Conservation (phyloP, 1,139 yeast species). For the Candida labiduridarum region DNA sequence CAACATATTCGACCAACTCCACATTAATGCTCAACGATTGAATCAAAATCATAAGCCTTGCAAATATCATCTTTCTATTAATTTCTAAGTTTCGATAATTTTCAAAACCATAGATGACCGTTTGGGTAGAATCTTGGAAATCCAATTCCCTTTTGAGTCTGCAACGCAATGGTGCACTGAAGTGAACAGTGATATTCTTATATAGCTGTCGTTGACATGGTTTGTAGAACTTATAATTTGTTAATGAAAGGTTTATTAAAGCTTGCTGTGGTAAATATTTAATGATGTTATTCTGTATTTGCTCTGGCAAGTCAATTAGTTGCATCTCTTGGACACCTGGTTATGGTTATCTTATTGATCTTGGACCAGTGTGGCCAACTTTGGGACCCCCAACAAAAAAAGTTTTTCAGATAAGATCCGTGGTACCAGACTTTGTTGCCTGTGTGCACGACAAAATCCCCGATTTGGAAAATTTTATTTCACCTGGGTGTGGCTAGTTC, state of each 20-base stretch:
- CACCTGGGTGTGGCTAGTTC: not conserved
- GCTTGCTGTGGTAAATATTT: slow-evolving; percentile 37
- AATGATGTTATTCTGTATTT: slow-evolving; percentile 18
- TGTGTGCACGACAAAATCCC: not conserved
- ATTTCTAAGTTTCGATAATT: slow-evolving; percentile 9
- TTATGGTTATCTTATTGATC: not conserved
- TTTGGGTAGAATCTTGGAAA: slow-evolving; percentile 25
- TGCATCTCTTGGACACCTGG: not conserved
- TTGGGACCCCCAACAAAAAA: slow-evolving; percentile 2
- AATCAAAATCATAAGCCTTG: slow-evolving; percentile 30
- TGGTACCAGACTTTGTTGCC: not conserved
- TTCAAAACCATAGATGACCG: slow-evolving; percentile 29
- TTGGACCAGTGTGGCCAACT: not conserved
- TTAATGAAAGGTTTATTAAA: slow-evolving; percentile 35
- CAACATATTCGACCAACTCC: slow-evolving; percentile 24
- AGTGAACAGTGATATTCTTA: slow-evolving; percentile 27
- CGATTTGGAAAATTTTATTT: not conserved
- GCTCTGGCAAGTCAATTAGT: not conserved
- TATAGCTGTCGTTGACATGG: slow-evolving; percentile 38
- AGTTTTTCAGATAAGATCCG: not conserved
- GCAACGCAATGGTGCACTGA: slow-evolving; percentile 23
- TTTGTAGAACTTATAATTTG: slow-evolving; percentile 38
- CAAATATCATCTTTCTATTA: slow-evolving; percentile 29
- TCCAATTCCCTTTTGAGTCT: slow-evolving; percentile 21
- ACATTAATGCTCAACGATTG: slow-evolving; percentile 32